A percentile compares a stretch with the other conserved stretches of the same genome.
phyloP scores from a whole-genome alignment of 2,329 filamentous ascomycete species.

The Epichloe glyceriae region DNA sequence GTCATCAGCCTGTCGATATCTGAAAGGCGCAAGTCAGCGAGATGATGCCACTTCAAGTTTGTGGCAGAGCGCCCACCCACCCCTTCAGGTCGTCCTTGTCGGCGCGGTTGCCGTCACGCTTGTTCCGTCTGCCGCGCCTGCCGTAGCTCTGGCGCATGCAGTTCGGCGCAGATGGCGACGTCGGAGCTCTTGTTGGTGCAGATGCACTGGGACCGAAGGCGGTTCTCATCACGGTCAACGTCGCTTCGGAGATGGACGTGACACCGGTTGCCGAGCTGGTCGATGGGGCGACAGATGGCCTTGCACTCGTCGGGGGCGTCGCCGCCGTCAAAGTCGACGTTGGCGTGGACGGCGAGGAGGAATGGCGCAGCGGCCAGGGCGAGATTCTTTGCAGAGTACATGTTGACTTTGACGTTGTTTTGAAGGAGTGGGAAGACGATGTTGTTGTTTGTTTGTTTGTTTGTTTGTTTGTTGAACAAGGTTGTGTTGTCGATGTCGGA shows the following conservation, averaged over 20 bases:
- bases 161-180: too few species aligned
- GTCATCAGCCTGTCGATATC: too few species aligned
- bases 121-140: too few species aligned
- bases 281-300: conserved; percentile 24
- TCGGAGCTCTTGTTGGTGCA: too few species aligned
- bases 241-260: conserved; percentile 19
- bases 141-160: conserved; percentile 12
- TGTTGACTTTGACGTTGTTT: conserved; percentile 3
- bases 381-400: conserved; percentile 17
- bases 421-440: too few species aligned
- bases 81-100: too few species aligned
- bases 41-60: too few species aligned
- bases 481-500: not conserved
- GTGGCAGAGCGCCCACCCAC: too few species aligned
- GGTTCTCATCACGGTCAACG: conserved; percentile 10
- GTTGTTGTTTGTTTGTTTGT: not conserved
- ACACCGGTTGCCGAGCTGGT: conserved; percentile 7
- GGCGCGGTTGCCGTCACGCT: too few species aligned
- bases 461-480: not conserved
- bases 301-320: conserved; percentile 17
- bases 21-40: too few species aligned
- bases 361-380: conserved; percentile 17
- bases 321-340: conserved; percentile 19
- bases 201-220: too few species aligned
- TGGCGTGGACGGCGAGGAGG: conserved; percentile 17